These are phyloP conservation scores for Rossbeevera mucosa DNA, from an alignment of 768 basidiomycete genomes.

Conservation along the genomic window DNA sequence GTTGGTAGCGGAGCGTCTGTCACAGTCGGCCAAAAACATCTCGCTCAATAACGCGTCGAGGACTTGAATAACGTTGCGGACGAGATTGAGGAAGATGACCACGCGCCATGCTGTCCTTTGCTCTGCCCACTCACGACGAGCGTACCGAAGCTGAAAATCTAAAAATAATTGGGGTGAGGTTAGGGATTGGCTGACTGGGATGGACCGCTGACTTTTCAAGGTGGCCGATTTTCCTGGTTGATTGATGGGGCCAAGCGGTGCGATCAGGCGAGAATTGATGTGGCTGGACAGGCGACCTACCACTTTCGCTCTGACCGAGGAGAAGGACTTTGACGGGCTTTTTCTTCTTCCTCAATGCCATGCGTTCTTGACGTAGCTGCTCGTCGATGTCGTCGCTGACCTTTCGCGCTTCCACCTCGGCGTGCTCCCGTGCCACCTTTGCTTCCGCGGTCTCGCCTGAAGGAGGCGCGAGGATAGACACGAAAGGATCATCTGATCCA, in stretches of 20 bases:
- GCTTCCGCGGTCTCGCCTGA: constrained; percentile 57
- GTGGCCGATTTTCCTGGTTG: constrained; percentile 64
- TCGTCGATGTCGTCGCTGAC: constrained; percentile 77
- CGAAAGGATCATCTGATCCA: constrained; percentile 58
- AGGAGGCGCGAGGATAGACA: constrained; percentile 58
- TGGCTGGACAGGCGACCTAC: constrained; percentile 20
- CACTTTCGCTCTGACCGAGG: constrained; percentile 74
- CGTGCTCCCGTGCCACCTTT: constrained; percentile 49
- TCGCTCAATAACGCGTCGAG: constrained; percentile 55
- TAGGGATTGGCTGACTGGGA: background rate
- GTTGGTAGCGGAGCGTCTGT: constrained; percentile 17
- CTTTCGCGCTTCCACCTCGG: constrained; percentile 59
- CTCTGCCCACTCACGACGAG: constrained; percentile 62
- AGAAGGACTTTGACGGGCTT: constrained; percentile 70
- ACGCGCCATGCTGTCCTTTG: constrained; percentile 68
- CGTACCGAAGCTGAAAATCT: constrained; percentile 77
- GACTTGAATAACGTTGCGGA: constrained; percentile 65
- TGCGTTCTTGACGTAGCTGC: constrained; percentile 57
- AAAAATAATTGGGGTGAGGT: background rate
- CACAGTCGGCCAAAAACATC: constrained; percentile 39
- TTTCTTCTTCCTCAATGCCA: constrained; percentile 55
- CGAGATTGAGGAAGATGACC: constrained; percentile 76
- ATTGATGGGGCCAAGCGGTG: background rate
- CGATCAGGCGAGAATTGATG: constrained; percentile 5
- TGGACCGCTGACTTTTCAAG: constrained; percentile 55